Conservation (phyloP, 306 rosid species). For the Senna siamea region DNA sequence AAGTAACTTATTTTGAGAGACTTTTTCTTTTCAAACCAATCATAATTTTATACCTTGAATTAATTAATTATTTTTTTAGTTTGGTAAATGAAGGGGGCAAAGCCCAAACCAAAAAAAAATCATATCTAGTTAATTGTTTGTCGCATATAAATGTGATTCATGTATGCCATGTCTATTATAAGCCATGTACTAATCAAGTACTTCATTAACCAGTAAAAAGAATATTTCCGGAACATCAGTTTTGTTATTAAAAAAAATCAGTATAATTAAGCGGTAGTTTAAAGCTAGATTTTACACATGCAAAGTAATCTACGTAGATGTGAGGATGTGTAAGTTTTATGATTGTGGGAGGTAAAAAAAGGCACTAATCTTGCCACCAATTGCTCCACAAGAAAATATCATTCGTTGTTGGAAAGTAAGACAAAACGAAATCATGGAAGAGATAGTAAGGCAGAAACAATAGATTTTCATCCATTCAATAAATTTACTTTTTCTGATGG, state of each 20-base stretch:
- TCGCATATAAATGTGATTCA: background rate
- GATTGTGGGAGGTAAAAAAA: constrained; percentile 43
- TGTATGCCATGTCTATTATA: background rate
- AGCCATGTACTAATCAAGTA: background rate
- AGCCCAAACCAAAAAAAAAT: background rate
- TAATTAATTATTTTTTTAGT: too few species aligned
- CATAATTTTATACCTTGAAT: too few species aligned
- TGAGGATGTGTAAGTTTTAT: too few species aligned
- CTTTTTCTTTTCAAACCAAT: too few species aligned
- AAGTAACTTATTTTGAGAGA: background rate
- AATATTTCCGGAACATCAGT: too few species aligned
- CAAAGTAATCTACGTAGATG: too few species aligned
- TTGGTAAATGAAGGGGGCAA: too few species aligned
- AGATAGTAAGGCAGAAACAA: background rate
- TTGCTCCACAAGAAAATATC: constrained; percentile 47
- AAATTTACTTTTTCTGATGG: background rate
- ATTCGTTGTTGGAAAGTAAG: constrained; percentile 35
- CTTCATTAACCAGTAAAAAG: too few species aligned
- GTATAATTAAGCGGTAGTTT: too few species aligned
- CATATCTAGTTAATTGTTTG: background rate
- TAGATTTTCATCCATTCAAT: constrained; percentile 17
- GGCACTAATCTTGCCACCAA: constrained; percentile 54
- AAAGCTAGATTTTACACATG: too few species aligned
- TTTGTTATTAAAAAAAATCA: too few species aligned
- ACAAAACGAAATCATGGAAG: constrained; percentile 33